Evolutionary conservation across 2,329 filamentous ascomycete species (phyloP).

Genomic region (Arthrobotrys iridis): DNA sequence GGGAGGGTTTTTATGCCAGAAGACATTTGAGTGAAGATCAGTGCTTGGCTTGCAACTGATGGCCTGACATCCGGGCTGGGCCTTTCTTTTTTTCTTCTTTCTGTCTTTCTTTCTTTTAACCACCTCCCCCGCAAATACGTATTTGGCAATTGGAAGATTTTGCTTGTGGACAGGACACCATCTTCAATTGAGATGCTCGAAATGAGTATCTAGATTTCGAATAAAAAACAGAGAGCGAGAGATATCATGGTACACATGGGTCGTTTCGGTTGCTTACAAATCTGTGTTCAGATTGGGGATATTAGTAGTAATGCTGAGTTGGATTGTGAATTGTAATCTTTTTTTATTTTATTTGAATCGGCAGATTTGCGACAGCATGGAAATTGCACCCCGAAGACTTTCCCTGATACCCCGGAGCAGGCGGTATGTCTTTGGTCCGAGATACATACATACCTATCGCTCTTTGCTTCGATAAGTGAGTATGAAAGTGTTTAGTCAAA

Average conservation of each 20-base stretch:
- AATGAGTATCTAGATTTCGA: background rate
- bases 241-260: too few species aligned
- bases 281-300: too few species aligned
- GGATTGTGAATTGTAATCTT: background rate
- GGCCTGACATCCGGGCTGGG: constrained; percentile 27
- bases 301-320: too few species aligned
- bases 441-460: too few species aligned
- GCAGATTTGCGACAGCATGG: constrained; percentile 22
- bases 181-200: constrained; percentile 4
- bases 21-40: constrained; percentile 11
- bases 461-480: background rate
- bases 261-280: too few species aligned
- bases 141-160: constrained; percentile 25
- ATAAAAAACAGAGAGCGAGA: background rate
- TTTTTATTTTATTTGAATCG: too few species aligned
- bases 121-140: constrained; percentile 14
- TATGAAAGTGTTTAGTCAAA: background rate
- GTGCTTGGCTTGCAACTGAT: constrained; percentile 37
- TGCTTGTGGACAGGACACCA: constrained; percentile 15
- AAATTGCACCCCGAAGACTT: constrained; percentile 28
- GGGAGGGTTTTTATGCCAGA: constrained; percentile 2
- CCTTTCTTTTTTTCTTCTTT: too few species aligned
- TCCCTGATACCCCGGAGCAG: constrained; percentile 25
- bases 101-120: background rate
- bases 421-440: background rate